Percentiles rank a stretch among this genome's conserved stretches.
Conservation (phyloP, 1,139 yeast species). For the Candida mesenterica region DNA sequence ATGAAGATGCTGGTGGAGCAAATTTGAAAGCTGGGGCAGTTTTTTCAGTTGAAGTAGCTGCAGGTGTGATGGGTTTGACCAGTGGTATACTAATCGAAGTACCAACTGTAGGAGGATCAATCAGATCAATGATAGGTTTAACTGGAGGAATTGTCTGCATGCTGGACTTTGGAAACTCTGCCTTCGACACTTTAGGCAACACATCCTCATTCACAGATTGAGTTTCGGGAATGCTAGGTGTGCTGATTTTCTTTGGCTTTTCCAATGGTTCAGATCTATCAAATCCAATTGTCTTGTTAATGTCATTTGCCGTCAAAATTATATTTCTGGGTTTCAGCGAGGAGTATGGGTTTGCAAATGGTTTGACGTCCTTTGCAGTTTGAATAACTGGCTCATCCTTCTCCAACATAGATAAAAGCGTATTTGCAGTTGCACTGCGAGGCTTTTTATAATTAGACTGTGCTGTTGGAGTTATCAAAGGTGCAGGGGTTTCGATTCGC, state of each 20-base stretch:
- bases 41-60: background rate
- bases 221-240: background rate
- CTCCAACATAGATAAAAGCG: constrained; percentile 62
- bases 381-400: constrained; percentile 16
- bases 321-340: constrained; percentile 16
- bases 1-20: background rate
- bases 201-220: background rate
- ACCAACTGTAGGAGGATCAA: background rate
- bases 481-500: background rate
- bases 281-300: constrained; percentile 35
- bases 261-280: constrained; percentile 32
- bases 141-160: background rate
- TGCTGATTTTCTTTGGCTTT: constrained; percentile 1
- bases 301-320: constrained; percentile 35
- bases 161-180: no score
- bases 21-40: background rate
- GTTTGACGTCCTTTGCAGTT: constrained; percentile 19
- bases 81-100: background rate
- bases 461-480: background rate
- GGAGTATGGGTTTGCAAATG: constrained; percentile 56
- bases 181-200: no score
- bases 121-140: background rate
- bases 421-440: constrained; percentile 64
- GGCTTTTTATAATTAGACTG: constrained; percentile 17
- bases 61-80: background rate